Evolutionary conservation across 768 basidiomycete genomes (phyloP).

Genomic region (Lanmaoa pseudosensibilis): DNA sequence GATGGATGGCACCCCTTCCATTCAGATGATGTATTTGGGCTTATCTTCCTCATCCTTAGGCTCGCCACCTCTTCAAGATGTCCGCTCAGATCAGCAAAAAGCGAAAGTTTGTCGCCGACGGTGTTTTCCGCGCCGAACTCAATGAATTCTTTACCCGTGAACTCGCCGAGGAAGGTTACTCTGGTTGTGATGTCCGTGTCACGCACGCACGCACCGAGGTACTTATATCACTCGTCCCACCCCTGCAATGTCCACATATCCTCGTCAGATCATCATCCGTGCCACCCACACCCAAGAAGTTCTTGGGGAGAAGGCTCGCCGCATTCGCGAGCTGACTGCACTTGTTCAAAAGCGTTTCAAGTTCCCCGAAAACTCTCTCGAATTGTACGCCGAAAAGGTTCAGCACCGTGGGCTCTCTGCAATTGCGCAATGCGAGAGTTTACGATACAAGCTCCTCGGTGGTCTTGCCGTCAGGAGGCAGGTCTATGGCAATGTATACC

Average conservation of each 20-base stretch:
- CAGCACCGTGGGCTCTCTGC: slow-evolving; percentile 97
- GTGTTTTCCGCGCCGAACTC: slow-evolving; percentile 98
- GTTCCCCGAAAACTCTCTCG: slow-evolving; percentile 98
- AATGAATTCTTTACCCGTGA: slow-evolving; percentile 99
- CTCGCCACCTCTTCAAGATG: slow-evolving; percentile 49
- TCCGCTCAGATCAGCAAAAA: slow-evolving; percentile 93
- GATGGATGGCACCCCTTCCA: slow-evolving; percentile 21
- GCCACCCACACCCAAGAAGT: slow-evolving; percentile 99
- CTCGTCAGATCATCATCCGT: slow-evolving; percentile 90
- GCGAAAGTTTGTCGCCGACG: slow-evolving; percentile 97
- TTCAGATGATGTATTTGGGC: slow-evolving; percentile 21
- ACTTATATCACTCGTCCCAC: slow-evolving; percentile 8
- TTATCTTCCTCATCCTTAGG: slow-evolving; percentile 24
- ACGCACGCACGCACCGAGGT: slow-evolving; percentile 99
- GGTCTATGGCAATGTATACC: slow-evolving; percentile 24
- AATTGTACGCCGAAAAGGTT: slow-evolving; percentile 99
- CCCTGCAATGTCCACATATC: background rate
- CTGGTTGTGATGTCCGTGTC: slow-evolving; percentile 99
- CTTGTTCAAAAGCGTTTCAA: slow-evolving; percentile 99
- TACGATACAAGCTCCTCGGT: slow-evolving; percentile 98
- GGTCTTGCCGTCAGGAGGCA: slow-evolving; percentile 98
- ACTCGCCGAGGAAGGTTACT: slow-evolving; percentile 99
- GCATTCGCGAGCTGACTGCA: slow-evolving; percentile 96
- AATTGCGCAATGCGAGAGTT: slow-evolving; percentile 96
- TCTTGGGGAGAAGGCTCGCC: slow-evolving; percentile 97